phyloP scores from a whole-genome alignment of 2,329 filamentous ascomycete genomes.

The Aspergillus brunneoviolaceus region DNA sequence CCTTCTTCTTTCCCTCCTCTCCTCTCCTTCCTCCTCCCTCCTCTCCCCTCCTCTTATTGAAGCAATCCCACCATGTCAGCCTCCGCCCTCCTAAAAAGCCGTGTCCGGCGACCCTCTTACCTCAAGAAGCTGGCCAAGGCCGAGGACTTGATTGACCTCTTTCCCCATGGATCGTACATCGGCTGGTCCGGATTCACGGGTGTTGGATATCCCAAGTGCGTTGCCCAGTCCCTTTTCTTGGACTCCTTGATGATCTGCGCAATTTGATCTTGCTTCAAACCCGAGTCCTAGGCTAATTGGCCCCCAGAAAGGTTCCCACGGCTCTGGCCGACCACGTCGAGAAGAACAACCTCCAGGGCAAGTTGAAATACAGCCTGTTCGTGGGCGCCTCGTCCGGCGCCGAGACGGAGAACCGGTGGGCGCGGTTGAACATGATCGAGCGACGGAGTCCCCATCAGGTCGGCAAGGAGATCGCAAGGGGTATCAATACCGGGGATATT shows the following conservation, averaged over 20 bases:
- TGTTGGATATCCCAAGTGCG: constrained; percentile 83
- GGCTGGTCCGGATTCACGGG: constrained; percentile 92
- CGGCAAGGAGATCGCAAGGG: constrained; percentile 84
- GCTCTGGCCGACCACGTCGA: constrained; percentile 87
- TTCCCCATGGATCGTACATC: constrained; percentile 81
- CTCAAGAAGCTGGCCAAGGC: constrained; percentile 76
- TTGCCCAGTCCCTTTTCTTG: constrained; percentile 16
- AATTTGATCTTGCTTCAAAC: neutral
- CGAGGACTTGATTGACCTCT: constrained; percentile 75
- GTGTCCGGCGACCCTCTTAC: constrained; percentile 72
- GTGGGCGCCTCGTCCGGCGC: constrained; percentile 87
- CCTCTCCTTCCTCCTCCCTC: constrained; percentile 10
- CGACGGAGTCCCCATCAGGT: constrained; percentile 82
- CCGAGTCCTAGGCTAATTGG: neutral
- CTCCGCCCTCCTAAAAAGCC: constrained; percentile 72
- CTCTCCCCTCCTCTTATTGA: constrained; percentile 9
- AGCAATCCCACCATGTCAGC: constrained; percentile 49
- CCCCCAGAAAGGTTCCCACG: constrained; percentile 71
- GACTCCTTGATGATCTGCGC: neutral
- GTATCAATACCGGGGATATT: constrained; percentile 84
- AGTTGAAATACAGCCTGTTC: constrained; percentile 83
- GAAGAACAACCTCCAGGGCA: constrained; percentile 76
- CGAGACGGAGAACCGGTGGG: constrained; percentile 91
- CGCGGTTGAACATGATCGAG: constrained; percentile 86
- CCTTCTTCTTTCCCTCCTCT: constrained; percentile 14